These are phyloP conservation scores for Kazachstania viticola DNA, from an alignment of 805 yeast species.

Conservation along the genomic window DNA sequence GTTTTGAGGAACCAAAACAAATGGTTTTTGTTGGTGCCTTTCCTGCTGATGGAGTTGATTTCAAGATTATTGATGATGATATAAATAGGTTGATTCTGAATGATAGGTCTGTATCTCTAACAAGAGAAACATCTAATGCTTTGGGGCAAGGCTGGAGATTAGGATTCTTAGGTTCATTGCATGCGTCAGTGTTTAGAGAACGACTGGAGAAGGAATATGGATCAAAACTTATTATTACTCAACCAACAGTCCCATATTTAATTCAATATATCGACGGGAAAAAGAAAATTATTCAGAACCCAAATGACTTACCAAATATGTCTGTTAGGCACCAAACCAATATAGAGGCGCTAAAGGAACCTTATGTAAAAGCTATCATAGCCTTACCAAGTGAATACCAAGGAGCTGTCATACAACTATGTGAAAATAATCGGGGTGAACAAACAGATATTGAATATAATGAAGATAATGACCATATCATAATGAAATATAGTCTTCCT, in stretches of 20 bases:
- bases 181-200: slow-evolving; percentile 90
- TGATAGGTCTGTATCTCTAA: slow-evolving; percentile 83
- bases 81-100: slow-evolving; percentile 79
- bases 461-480: slow-evolving; percentile 61
- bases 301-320: slow-evolving; percentile 79
- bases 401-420: slow-evolving; percentile 76
- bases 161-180: slow-evolving; percentile 88
- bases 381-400: slow-evolving; percentile 83
- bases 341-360: slow-evolving; percentile 52
- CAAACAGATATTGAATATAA: slow-evolving; percentile 72
- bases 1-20: slow-evolving; percentile 93
- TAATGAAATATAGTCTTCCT: slow-evolving; percentile 72
- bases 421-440: slow-evolving; percentile 73
- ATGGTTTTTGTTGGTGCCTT: slow-evolving; percentile 98
- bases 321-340: slow-evolving; percentile 21
- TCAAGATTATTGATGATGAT: slow-evolving; percentile 79
- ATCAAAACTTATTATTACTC: slow-evolving; percentile 79
- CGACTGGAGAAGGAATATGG: slow-evolving; percentile 90
- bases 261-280: slow-evolving; percentile 55
- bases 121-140: slow-evolving; percentile 86
- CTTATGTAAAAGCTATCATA: slow-evolving; percentile 82
- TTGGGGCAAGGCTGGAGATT: slow-evolving; percentile 96
- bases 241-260: slow-evolving; percentile 92
- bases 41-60: slow-evolving; percentile 90
- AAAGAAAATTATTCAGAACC: slow-evolving; percentile 65